Base-by-base conservation (phyloP, 2,329 filamentous ascomycete genomes). In the Nemania abortiva region DNA sequence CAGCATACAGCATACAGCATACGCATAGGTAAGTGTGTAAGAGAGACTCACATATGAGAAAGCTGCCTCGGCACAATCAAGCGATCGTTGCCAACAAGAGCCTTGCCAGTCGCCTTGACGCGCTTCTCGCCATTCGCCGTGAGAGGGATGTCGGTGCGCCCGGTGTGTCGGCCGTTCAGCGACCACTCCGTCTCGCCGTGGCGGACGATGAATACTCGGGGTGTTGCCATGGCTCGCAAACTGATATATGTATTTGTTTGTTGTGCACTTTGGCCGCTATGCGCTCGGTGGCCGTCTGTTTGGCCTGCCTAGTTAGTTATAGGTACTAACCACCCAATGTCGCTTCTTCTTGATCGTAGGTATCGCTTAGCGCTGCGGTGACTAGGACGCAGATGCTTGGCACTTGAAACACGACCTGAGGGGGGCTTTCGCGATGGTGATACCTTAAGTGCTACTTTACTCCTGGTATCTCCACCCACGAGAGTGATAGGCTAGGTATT, bases 111-210 rank as follows among this genome's bases (percentile, higher is more conserved):
- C 1, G 91, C 90, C 66, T 83, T 84, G 67, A 95, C 87, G 69
- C 92, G 87, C 79, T 89, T 92, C 84, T 94, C 92, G 61, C 95
- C 95, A 78, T 93, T 92, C 59, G 86, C 82, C 0, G 95, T 98
- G 45, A 98, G 85, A 0, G 94, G 91, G 3, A 98, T 92, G 77
- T 98, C 95, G n/a, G 92, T 92, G 31, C 84, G 86, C 60, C 94
- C 92, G 0, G 95, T 98, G 82, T 98, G 93, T 61, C 90, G 87
- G 65, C 94, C 95, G 74, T 91, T 91, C 56, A 97, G 89, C 5
- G 93, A 97, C 95, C 95, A 98, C 84, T 97, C 94, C 3, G 95
- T 98, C 84, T 98, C 94, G 82, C 95, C 95, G 78, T 98, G 95
- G 75, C 95, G 93, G 79, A 94, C 83, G 74, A 96, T 89, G 84